phyloP scores from a whole-genome alignment of 805 yeast genomes.

The Zygotorulaspora sp. region DNA sequence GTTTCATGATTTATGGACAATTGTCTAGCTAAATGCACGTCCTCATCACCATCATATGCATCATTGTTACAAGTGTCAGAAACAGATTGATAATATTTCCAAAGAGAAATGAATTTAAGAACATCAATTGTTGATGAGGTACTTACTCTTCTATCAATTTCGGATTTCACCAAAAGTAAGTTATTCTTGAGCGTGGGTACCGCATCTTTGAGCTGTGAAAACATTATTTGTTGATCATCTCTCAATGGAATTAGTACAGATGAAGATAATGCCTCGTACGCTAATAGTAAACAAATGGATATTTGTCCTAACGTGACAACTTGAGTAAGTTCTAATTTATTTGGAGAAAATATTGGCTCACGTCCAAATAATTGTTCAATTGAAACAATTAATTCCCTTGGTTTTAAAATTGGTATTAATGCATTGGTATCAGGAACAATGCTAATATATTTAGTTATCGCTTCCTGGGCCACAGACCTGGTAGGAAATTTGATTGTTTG shows the following conservation, averaged over 20 bases:
- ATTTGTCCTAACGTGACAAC: conserved; percentile 21
- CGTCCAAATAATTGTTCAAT: conserved; percentile 23
- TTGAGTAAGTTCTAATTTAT: conserved; percentile 19
- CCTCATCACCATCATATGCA: conserved; percentile 27
- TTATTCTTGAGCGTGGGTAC: conserved; percentile 16
- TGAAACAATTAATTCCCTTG: conserved; percentile 20
- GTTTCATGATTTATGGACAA: conserved; percentile 28
- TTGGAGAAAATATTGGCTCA: conserved; percentile 18
- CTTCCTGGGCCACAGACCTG: conserved; percentile 15
- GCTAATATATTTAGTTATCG: conserved; percentile 21
- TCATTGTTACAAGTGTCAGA: conserved; percentile 11
- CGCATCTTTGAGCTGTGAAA: conserved; percentile 15
- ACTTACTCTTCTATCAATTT: conserved; percentile 19
- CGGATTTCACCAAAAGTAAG: conserved; percentile 18
- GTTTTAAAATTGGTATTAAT: conserved; percentile 27
- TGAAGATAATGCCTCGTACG: conserved; percentile 28
- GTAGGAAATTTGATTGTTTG: conserved; percentile 22
- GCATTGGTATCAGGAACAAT: conserved; percentile 21
- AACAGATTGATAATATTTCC: conserved; percentile 21
- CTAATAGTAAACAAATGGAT: conserved; percentile 22
- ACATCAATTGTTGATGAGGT: conserved; percentile 17
- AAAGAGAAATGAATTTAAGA: conserved; percentile 22
- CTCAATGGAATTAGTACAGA: conserved; percentile 30
- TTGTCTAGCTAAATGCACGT: conserved; percentile 27
- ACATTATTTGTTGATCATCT: conserved; percentile 21